Evolutionary conservation across 306 rosid genomes (phyloP).

Genomic region (Benincasa hispida): DNA sequence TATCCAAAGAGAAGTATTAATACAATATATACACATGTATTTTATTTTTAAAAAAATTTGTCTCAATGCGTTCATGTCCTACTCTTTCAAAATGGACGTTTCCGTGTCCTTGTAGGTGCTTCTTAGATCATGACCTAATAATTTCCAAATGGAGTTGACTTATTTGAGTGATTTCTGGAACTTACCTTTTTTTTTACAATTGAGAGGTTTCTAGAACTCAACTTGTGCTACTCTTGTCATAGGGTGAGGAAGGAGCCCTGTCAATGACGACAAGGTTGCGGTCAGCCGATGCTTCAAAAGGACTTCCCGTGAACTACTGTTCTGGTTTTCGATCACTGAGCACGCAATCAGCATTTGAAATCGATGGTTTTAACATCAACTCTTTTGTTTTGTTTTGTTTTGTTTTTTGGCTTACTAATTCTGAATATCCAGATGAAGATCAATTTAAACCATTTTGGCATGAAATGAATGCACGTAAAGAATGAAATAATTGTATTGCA

Average conservation of each 20-base stretch:
- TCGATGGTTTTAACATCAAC: slow-evolving; percentile 40
- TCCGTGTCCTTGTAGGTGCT: no score
- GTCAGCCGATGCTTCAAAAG: slow-evolving; percentile 41
- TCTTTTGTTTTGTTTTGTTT: background rate
- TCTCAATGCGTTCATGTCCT: no score
- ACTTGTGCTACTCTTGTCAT: slow-evolving; percentile 12
- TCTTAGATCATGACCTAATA: background rate
- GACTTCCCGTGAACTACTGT: slow-evolving; percentile 86
- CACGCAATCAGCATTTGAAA: slow-evolving; percentile 34
- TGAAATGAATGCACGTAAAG: background rate
- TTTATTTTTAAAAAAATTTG: no score
- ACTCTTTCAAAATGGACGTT: no score
- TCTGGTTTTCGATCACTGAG: slow-evolving; percentile 64
- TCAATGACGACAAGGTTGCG: slow-evolving; percentile 89
- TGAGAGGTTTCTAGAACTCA: background rate
- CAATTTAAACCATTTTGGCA: background rate
- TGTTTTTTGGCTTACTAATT: background rate
- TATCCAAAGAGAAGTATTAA: no score
- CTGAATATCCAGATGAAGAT: background rate
- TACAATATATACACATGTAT: no score
- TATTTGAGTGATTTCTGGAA: background rate
- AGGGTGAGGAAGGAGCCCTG: slow-evolving; percentile 99
- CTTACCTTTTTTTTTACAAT: background rate
- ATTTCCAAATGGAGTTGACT: background rate
- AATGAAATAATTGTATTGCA: slow-evolving; percentile 21